phyloP scores from a whole-genome alignment of 306 rosid genomes.

The Fragaria ananassa region DNA sequence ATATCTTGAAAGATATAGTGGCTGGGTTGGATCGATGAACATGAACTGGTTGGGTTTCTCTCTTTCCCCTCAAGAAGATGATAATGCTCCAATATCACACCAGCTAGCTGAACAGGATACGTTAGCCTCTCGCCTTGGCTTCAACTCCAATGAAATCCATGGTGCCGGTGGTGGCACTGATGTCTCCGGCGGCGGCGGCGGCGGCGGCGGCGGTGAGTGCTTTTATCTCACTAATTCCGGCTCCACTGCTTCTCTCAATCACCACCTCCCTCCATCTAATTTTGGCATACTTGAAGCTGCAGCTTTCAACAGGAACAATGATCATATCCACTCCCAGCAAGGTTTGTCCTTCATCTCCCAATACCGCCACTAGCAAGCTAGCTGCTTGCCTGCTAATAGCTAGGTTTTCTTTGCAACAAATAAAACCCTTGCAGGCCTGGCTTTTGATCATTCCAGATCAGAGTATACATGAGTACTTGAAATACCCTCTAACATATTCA shows the following conservation, averaged over 20 bases:
- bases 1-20: neutral
- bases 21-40: neutral
- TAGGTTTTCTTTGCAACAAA: neutral
- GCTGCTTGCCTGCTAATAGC: neutral
- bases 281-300: conserved; percentile 48
- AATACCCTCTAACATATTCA: neutral
- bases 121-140: conserved; percentile 39
- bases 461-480: neutral
- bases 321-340: conserved; percentile 42
- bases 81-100: conserved; percentile 27
- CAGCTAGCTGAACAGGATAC: conserved; percentile 17
- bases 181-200: conserved; percentile 20
- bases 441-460: neutral
- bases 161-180: conserved; percentile 23
- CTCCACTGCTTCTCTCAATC: conserved; percentile 46
- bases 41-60: conserved; percentile 93
- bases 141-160: conserved; percentile 52
- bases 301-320: conserved; percentile 29
- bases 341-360: conserved; percentile 17
- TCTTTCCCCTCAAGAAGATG: conserved; percentile 67
- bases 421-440: neutral
- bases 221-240: conserved; percentile 50
- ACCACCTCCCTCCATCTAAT: conserved; percentile 43
- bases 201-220: conserved; percentile 34
- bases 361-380: neutral